Conservation (phyloP, 768 basidiomycete genomes). For the Cystobasidium onofrii region DNA sequence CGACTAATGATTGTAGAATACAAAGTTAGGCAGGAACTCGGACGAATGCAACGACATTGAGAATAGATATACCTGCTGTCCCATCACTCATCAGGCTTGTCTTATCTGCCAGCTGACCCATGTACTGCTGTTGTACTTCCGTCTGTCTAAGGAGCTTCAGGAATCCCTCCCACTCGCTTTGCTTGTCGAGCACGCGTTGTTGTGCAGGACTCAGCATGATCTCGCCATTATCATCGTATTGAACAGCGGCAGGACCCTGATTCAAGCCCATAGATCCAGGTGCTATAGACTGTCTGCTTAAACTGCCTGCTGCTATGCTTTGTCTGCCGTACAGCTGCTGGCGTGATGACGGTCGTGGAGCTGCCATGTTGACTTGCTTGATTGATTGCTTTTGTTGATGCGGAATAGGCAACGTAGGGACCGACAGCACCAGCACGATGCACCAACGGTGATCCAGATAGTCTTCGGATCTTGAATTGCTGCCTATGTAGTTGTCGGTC, state of each 20-base stretch:
- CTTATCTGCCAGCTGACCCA: slow-evolving; percentile 31
- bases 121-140: slow-evolving; percentile 6
- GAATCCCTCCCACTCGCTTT: slow-evolving; percentile 37
- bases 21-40: too few species aligned
- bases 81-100: slow-evolving; percentile 35
- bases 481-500: too few species aligned
- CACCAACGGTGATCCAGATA: too few species aligned
- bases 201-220: slow-evolving; percentile 10
- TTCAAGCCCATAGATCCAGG: neutral
- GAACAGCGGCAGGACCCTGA: neutral
- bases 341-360: slow-evolving; percentile 4
- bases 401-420: too few species aligned
- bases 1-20: slow-evolving; percentile 17
- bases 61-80: slow-evolving; percentile 33
- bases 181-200: slow-evolving; percentile 36
- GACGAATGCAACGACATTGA: too few species aligned
- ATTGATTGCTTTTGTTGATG: neutral
- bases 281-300: neutral
- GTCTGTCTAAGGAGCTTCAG: slow-evolving; percentile 29
- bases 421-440: too few species aligned
- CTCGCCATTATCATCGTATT: slow-evolving; percentile 1
- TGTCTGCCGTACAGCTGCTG: neutral
- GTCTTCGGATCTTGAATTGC: too few species aligned
- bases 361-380: slow-evolving; percentile 3
- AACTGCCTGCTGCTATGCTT: neutral